Evolutionary conservation across 805 yeast species (phyloP), one percentile per base, ranked within the genome.

Genomic region (Starmerella bacillaris): DNA sequence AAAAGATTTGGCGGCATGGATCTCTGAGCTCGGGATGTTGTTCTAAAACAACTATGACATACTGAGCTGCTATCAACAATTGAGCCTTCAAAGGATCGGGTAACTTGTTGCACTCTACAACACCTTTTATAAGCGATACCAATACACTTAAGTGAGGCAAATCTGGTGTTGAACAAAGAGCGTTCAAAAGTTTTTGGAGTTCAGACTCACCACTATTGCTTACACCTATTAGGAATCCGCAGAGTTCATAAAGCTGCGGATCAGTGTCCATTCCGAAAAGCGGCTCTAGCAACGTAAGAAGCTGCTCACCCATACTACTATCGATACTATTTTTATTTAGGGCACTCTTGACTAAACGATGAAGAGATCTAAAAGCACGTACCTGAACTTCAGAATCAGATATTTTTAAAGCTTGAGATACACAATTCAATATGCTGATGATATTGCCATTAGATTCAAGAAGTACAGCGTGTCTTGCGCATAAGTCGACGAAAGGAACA

Each of bases 121-220:
- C 72, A 4, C 96, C 96, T 51, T 89, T 70, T 3, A 83, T 76
- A 49, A 84, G 66, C 0, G 94, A 80, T 30, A 94, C 95, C 30
- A 86, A 70, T 0, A 94, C 84, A 72, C 80, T 70, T 33, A 89
- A 58, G 22, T 74, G 67, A 52, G 86, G 95, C 54, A 22, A 16
- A 3, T 51, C 47, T 22, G 60, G 53, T 17, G 60, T 59, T 51
- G 82, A 84, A 43, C 84, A 60, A 40, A 70, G 74, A 4, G 66
- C 58, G 51, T 78, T 86, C 19, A 84, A 60, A 11, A 94, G 92
- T 39, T 68, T 74, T 40, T 84, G 63, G 12, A 83, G 64, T 28
- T 67, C 59, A 45, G 79, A 84, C 55, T 50, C 39, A 50, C 54
- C 43, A 20, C 59, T 51, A 18, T 70, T 66, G 4, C 69, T 59